Evolutionary conservation across 106 monocot species (phyloP).

Genomic region (Allium cepa): DNA sequence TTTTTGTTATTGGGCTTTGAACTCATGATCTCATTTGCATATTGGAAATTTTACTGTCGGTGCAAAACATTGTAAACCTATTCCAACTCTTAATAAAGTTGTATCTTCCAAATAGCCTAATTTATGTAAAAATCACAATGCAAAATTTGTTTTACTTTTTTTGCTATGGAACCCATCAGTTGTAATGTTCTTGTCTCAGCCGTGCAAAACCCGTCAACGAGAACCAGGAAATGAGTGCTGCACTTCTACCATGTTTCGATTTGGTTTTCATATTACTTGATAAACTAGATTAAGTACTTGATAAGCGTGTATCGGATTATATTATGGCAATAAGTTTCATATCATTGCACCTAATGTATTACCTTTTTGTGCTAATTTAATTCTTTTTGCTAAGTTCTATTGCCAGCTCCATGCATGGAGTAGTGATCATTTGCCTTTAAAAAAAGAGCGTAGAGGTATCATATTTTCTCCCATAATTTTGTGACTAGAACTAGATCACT

Average conservation of each 20-base stretch:
- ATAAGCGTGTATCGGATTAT: constrained; percentile 95
- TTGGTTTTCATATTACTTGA: constrained; percentile 96
- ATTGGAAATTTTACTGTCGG: no score
- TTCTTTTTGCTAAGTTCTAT: not conserved
- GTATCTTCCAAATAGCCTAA: no score
- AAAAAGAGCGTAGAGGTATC: constrained; percentile 52
- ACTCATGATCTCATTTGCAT: no score
- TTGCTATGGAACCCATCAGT: no score
- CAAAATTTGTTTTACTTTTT: no score
- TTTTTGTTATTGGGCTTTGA: no score
- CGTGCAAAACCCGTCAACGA: constrained; percentile 98
- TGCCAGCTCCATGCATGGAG: constrained; percentile 71
- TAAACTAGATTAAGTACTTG: constrained; percentile 88
- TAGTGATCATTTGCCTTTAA: constrained; percentile 27
- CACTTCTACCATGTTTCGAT: constrained; percentile 96
- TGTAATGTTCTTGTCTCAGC: constrained; percentile 31
- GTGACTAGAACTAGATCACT: no score
- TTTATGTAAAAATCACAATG: no score
- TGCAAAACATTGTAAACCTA: no score
- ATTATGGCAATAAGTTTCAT: constrained; percentile 86
- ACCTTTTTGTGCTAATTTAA: not conserved
- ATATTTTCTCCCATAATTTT: not conserved
- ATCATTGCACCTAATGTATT: not conserved
- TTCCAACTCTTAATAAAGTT: no score
- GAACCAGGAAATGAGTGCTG: constrained; percentile 93